Base-by-base conservation (phyloP, 2,329 filamentous ascomycete genomes). In the Pestalotiopsis sp. region DNA sequence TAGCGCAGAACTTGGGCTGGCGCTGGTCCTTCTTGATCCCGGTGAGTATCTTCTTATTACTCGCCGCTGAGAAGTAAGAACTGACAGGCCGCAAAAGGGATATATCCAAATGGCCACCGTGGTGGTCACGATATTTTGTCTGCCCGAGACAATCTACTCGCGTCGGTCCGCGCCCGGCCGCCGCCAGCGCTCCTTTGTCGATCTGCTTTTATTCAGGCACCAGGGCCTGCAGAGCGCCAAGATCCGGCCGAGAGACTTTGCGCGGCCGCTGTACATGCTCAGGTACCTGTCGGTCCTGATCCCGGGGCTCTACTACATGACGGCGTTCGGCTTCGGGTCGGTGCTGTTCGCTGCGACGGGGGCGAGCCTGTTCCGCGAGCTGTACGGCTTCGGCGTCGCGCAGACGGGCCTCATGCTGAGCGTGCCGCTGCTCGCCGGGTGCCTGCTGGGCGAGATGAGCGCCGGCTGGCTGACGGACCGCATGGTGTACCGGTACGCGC, bases 391-490 rank as follows among this genome's bases (percentile, higher is more conserved):
- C 68, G 73, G 70, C 45, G 70, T 72, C 13, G 61, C 67, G 11
- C 70, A 75, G 57, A 77, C 71, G 1, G 76, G 75, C 4, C 64
- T 77, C 3, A 69, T 76, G 6, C 66, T 75, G 49, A 72, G 73
- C 17, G 68, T 76, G 12, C 75, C 75, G 2, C 70, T 76, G 5
- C 63, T 73, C 4, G 67, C 76, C 36, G 76, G 76, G 13, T 72
- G 72, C 41, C 25, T 76, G 1, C 71, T 76, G 20, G 76, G 76
- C 13, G 76, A 77, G 66, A 68, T 72, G 25, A 72, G 69, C 25
- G 73, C 75, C 3, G 76, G 76, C 4, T 74, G 72, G 72, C 68
- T 77, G 25, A 73, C 73, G 4, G 77, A 79, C 67, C 75, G 71
- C 63, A 69, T 79, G 45, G 68, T 77, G 5, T 73, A 76, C 20